Evolutionary conservation across 257 asterid species (phyloP), one percentile per base, ranked within the genome.

Genomic region (Misopates orontium): DNA sequence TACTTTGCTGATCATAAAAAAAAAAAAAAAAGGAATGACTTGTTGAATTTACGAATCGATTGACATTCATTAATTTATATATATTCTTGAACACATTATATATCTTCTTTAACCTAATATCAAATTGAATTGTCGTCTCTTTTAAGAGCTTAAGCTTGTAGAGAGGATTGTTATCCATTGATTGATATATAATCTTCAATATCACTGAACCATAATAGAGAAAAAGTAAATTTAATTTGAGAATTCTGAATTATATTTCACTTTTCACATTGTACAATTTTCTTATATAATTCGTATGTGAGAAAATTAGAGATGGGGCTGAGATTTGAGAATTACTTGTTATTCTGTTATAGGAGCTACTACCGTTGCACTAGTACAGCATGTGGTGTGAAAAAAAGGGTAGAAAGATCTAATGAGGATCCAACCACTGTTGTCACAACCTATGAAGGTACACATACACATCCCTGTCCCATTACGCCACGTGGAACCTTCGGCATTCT

Each of bases 361-460:
- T 89, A 89, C 39, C 95, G 97, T 24, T 92, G 98, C 85, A 92
- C 98, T 0, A 89, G 76, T 45, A 73, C 94, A 60, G 77, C 83
- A 56, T 89, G 98, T 75, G 94, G 96, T 5, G 98, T 92, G 79
- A 89, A 92, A 73, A 92, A 92, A 69, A 83, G 97, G 60, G 95
- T 92, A 10, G 98, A 92, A 72, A 78, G 98, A 75, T 92, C 88
- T 14, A 79, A 73, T 1, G 87, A 82, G 28, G 98, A 92, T 80
- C 85, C 93, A 48, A 74, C 91, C 20, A 84, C 66, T 41, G 96
- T 92, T 44, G 90, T 92, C 75, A 92, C 97, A 0, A 92, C 97
- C 36, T 92, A 92, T 40, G 96, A 92, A 80, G 98, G 98, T 61
- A 84, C 79, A 17, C 98, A 92, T 71, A 83, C 71, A 13, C 98